A percentile compares a stretch with the other conserved stretches of the same genome.
Conservation (phyloP, 2,329 filamentous ascomycete species). For the Knufia fluminis region DNA sequence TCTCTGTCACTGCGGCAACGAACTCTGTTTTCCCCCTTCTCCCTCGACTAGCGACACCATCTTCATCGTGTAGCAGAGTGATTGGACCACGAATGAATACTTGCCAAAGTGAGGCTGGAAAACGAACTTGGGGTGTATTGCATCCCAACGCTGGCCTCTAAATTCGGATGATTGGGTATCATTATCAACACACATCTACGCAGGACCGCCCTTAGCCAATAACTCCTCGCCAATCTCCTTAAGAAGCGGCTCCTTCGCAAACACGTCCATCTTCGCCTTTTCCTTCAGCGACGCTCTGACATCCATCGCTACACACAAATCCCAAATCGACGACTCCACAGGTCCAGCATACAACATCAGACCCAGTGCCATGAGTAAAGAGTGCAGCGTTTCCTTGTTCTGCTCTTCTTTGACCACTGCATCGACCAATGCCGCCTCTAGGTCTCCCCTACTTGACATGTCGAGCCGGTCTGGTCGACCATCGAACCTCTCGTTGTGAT, state of each 20-base stretch:
- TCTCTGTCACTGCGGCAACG: background rate
- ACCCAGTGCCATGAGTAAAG: constrained; percentile 66
- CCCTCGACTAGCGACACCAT: too few relatives aligned
- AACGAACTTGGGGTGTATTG: too few relatives aligned
- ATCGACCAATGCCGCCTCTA: constrained; percentile 72
- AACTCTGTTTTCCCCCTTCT: background rate
- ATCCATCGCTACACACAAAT: constrained; percentile 70
- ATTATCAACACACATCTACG: too few relatives aligned
- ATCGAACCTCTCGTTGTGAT: constrained; percentile 55
- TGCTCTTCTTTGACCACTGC: constrained; percentile 50
- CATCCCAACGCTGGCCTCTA: too few relatives aligned
- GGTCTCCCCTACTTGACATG: constrained; percentile 48
- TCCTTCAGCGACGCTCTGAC: constrained; percentile 54
- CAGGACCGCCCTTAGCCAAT: constrained; percentile 30
- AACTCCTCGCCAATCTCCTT: constrained; percentile 39
- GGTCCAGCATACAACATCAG: constrained; percentile 64
- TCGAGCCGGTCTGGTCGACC: constrained; percentile 47
- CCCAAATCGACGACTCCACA: constrained; percentile 59
- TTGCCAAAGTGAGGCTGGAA: too few relatives aligned
- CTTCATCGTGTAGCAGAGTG: too few relatives aligned
- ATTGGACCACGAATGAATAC: too few relatives aligned
- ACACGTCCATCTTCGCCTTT: constrained; percentile 44
- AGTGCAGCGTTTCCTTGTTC: constrained; percentile 61
- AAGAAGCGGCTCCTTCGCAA: constrained; percentile 51
- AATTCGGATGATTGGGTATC: too few relatives aligned